phyloP scores from a whole-genome alignment of 2,329 filamentous ascomycete species.

The Aspergillus fijiensis region DNA sequence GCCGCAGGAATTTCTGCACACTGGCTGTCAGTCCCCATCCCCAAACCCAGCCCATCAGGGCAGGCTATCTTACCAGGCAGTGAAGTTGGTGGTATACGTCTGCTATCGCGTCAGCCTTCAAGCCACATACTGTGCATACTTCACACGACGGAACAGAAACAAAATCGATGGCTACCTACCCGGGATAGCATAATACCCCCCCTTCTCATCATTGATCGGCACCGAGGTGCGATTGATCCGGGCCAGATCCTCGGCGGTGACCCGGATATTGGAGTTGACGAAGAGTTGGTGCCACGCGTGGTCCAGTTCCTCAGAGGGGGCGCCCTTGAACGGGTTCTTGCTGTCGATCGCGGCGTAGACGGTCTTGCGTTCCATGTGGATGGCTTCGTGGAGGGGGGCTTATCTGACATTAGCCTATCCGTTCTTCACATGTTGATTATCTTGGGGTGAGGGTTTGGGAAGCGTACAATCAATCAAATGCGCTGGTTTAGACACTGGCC shows the following conservation, averaged over 20 bases:
- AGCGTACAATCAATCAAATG: background rate
- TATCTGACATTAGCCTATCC: background rate
- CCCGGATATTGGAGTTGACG: background rate
- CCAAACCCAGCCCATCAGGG: too few species aligned
- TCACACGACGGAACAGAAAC: background rate
- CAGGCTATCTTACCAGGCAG: background rate
- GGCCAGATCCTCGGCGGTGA: background rate
- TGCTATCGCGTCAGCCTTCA: background rate
- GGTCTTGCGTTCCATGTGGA: background rate
- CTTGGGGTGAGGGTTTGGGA: too few species aligned
- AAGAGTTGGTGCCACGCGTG: background rate
- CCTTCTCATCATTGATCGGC: background rate
- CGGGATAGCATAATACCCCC: background rate
- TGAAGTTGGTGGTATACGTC: conserved; percentile 3
- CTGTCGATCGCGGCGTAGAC: background rate
- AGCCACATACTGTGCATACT: too few species aligned
- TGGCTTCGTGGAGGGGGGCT: background rate
- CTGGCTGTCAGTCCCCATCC: background rate
- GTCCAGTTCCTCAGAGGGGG: background rate
- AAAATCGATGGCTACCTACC: background rate
- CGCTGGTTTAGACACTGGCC: too few species aligned
- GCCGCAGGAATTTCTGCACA: background rate
- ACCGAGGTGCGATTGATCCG: background rate
- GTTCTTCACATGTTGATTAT: too few species aligned
- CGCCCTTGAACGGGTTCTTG: conserved; percentile 1